Conservation (phyloP, 1,284 basidiomycete species). For the Tilletia indica region DNA sequence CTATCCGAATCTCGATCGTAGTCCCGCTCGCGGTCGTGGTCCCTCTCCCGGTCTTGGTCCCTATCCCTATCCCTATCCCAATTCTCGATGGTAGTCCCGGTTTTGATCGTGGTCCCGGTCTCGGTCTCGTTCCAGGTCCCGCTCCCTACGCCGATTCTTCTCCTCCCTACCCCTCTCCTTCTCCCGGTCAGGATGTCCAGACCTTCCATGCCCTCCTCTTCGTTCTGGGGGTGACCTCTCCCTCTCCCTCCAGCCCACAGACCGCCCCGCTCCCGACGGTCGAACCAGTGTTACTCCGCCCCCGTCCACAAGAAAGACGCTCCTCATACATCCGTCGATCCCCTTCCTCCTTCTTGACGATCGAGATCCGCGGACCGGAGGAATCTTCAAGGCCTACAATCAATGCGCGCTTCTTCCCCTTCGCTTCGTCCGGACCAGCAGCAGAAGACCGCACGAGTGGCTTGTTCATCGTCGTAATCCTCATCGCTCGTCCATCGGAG, state of each 20-base stretch:
- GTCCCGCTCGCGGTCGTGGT: background rate
- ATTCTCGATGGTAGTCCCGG: too few relatives aligned
- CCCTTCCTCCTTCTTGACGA: background rate
- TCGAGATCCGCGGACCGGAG: background rate
- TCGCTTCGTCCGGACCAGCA: background rate
- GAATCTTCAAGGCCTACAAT: background rate
- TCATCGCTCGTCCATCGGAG: background rate
- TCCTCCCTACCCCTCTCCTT: background rate
- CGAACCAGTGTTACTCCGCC: too few relatives aligned
- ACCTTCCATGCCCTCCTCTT: too few relatives aligned
- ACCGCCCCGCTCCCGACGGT: background rate
- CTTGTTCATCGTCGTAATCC: background rate
- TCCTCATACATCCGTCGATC: background rate
- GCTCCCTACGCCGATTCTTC: background rate
- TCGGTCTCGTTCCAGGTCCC: background rate
- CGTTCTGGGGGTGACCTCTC: too few relatives aligned
- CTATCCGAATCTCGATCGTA: background rate
- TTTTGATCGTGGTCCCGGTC: background rate
- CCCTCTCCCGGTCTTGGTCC: background rate
- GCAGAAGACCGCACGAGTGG: background rate
- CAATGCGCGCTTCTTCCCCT: background rate
- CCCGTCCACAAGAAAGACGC: too few relatives aligned
- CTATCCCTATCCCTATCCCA: too few relatives aligned
- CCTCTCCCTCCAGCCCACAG: background rate
- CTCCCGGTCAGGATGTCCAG: background rate